Base-by-base conservation (phyloP, 176 grass and related monocot species). In the Elymus sibiricus region DNA sequence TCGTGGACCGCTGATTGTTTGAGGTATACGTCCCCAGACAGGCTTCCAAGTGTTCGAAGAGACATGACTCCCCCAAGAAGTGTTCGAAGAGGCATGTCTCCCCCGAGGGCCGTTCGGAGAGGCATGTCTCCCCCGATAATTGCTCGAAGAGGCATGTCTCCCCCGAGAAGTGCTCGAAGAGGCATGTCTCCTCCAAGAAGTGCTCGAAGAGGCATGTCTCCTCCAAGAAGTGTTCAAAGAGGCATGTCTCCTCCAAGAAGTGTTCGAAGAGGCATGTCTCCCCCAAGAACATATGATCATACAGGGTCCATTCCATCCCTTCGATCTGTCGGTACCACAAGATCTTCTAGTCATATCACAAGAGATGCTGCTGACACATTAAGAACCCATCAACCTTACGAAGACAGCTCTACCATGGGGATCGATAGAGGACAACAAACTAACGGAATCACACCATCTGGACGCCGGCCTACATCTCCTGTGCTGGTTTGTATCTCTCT, bases 231-330 rank as follows among this genome's bases (percentile, higher is more conserved):
- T 74, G 62, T 70, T 82, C 49, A 80, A 9, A 72, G 80, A 83
- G 88, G 74, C 46, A 35, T 78, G 47, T 88, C 93, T 86, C 83
- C 88, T 64, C 82, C 66, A 42, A 93, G 84, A 77, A 84, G 74
- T 77, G 59, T 79, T 80, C 53, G 73, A 13, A 74, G 81, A 84
- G 84, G 64, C 42, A 39, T 79, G 74, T 87, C 94, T 88, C 84
- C 89, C 74, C 82, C 67, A 60, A 91, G 81, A 78, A 82, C 67
- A 73, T 91, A 95, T 83, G 84, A 74, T 12, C 89, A 93, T 55
- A 51, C 87, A 5, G 58, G 68, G 35, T 26, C 89, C 37, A 66
- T 80, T 44, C 34, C 84, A 87, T 4, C 81, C 5, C 35, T 34
- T 85, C 87, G 81, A 82, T 64, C 86, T 91, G 49, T 82, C 0